phyloP scores from a whole-genome alignment of 768 basidiomycete species.

The Baorangia bicolor region DNA sequence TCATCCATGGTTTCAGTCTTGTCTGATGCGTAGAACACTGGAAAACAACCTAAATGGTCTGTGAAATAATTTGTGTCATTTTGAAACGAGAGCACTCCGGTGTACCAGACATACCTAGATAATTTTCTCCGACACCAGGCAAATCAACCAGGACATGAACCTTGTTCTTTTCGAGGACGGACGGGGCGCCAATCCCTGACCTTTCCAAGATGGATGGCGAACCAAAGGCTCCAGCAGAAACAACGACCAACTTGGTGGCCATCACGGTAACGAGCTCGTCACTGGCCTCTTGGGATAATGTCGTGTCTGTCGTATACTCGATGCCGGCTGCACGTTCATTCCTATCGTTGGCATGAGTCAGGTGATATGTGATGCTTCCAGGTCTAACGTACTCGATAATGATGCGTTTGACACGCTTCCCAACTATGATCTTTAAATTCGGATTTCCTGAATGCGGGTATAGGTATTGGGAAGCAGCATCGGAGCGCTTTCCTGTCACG shows the following conservation, averaged over 20 bases:
- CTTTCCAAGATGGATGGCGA: constrained; percentile 57
- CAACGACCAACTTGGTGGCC: constrained; percentile 43
- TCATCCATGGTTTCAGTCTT: constrained; percentile 49
- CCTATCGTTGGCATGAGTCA: constrained; percentile 13
- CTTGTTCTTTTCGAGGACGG: constrained; percentile 45
- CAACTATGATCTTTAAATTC: constrained; percentile 34
- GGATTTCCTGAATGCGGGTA: constrained; percentile 32
- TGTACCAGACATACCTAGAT: constrained; percentile 39
- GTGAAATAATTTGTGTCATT: not conserved
- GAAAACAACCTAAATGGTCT: constrained; percentile 33
- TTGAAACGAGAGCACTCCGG: not conserved
- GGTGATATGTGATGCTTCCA: too few species aligned
- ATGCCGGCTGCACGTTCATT: constrained; percentile 39
- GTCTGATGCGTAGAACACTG: constrained; percentile 40
- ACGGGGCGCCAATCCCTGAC: constrained; percentile 64
- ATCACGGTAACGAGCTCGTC: constrained; percentile 15
- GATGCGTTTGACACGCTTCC: constrained; percentile 14
- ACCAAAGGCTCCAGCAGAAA: constrained; percentile 55
- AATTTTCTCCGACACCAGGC: constrained; percentile 77
- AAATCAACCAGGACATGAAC: constrained; percentile 57
- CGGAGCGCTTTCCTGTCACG: constrained; percentile 35
- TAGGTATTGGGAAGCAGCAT: constrained; percentile 36
- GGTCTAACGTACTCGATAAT: constrained; percentile 1
- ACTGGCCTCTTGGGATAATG: constrained; percentile 17
- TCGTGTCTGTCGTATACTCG: constrained; percentile 32